These are phyloP conservation scores for Grosmannia penicillata DNA, from an alignment of 2,329 filamentous ascomycete genomes.

Conservation along the genomic window DNA sequence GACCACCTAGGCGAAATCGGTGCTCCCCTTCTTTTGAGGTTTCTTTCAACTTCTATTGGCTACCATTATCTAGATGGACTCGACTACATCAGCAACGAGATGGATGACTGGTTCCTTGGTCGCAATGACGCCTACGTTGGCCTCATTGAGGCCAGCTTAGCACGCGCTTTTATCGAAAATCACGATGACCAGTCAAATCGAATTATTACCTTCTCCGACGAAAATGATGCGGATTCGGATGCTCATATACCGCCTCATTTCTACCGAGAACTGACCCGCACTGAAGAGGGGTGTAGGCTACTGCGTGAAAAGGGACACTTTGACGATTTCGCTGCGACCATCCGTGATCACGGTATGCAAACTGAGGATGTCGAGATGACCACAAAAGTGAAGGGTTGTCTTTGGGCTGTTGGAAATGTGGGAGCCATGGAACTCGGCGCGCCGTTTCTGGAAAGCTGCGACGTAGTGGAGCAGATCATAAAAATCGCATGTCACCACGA, in stretches of 20 bases:
- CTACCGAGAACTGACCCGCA: constrained; percentile 87
- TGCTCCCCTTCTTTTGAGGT: constrained; percentile 78
- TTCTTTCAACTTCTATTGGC: constrained; percentile 88
- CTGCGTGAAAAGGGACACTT: constrained; percentile 92
- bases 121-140: constrained; percentile 92
- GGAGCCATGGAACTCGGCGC: constrained; percentile 96
- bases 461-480: constrained; percentile 78
- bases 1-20: constrained; percentile 96
- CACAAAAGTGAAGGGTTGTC: constrained; percentile 86
- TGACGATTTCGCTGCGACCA: constrained; percentile 78
- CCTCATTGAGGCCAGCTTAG: constrained; percentile 88
- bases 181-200: constrained; percentile 38
- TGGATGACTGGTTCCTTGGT: constrained; percentile 99
- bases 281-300: constrained; percentile 79
- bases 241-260: constrained; percentile 86
- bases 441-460: constrained; percentile 78
- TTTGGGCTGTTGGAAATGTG: constrained; percentile 97
- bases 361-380: constrained; percentile 74
- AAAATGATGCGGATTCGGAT: constrained; percentile 36
- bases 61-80: constrained; percentile 95
- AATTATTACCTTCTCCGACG: constrained; percentile 44
- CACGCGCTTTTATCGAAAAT: constrained; percentile 42
- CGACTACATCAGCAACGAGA: constrained; percentile 98
- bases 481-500: constrained; percentile 76
- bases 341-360: constrained; percentile 75